Evolutionary conservation across 352 stramenopile genomes (phyloP).

Genomic region (Phytopythium boreale): DNA sequence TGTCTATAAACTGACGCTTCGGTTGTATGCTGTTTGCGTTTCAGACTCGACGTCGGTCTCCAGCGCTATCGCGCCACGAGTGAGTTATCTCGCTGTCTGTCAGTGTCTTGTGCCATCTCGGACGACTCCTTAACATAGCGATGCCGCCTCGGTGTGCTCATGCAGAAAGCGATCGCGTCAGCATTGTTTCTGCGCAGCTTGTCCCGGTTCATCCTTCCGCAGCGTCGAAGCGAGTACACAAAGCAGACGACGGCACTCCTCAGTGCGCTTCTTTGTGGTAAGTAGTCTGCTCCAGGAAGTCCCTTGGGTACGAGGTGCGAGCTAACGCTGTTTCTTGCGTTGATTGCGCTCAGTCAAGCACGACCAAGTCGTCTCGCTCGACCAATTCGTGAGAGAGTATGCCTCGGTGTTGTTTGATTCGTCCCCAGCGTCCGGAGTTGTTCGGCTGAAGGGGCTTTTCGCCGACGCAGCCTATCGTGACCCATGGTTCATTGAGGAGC

Average conservation of each 20-base stretch:
- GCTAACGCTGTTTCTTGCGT: neutral
- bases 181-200: constrained; percentile 38
- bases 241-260: constrained; percentile 30
- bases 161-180: constrained; percentile 45
- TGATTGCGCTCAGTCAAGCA: constrained; percentile 21
- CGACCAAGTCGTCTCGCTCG: constrained; percentile 30
- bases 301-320: neutral
- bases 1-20: neutral
- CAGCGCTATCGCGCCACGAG: constrained; percentile 15
- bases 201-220: constrained; percentile 20
- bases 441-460: constrained; percentile 41
- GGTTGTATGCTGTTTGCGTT: neutral
- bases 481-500: constrained; percentile 35
- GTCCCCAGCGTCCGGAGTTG: constrained; percentile 21
- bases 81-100: constrained; percentile 10
- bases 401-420: constrained; percentile 49
- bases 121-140: neutral
- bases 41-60: constrained; percentile 18
- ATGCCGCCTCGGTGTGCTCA: neutral
- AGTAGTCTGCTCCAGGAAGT: neutral
- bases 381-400: constrained; percentile 31
- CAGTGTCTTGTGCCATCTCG: neutral
- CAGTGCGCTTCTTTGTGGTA: constrained; percentile 35
- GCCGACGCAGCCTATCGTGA: constrained; percentile 31
- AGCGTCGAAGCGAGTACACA: constrained; percentile 21